Evolutionary conservation across 148 eudicot genomes (phyloP), one percentile per base, ranked within the genome.

Genomic region (Gaultheria prostrata): DNA sequence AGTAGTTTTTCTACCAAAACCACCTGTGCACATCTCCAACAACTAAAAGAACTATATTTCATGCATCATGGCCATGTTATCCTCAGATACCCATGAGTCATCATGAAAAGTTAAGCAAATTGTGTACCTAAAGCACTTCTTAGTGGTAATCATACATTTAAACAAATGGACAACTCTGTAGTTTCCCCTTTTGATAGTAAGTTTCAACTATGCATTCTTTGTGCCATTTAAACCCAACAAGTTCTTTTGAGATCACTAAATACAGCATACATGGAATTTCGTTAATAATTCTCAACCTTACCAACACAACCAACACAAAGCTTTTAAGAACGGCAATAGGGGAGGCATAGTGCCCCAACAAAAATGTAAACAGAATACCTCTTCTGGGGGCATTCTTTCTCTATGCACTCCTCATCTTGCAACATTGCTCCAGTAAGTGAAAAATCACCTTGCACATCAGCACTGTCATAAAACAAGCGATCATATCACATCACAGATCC

Each of bases 331-430:
- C 56, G 10, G 57, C 15, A 85, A 32, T 71, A 77, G 57, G 6
- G 28, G 72, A 6, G n/a, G 8, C 30, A 56, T 2, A 32, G 33
- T 43, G 21, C 46, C n/a, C n/a, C 56, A 28, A 69, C 6, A 26
- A 78, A 49, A 76, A 76, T 61, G 48, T 35, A 69, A 69, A 61
- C 18, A 57, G n/a, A 48, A 79, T 50, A 93, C 96, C 96, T 90
- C 87, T 92, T 93, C 86, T 80, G 84, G 7, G 88, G 85, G 87
- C 87, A 83, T 74, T 85, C 91, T 83, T 82, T 87, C 72, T 88
- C 91, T 30, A 74, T 54, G 53, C 78, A 87, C 9, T 91, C 92
- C 35, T 84, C 88, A 43, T 78, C 88, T 82, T 82, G 86, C 13
- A 74, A 74, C 28, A 14, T 53, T 79, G 84, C 83, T 77, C 87